These are phyloP conservation scores for Collybia sp. DNA, from an alignment of 768 basidiomycete genomes.

Conservation along the genomic window DNA sequence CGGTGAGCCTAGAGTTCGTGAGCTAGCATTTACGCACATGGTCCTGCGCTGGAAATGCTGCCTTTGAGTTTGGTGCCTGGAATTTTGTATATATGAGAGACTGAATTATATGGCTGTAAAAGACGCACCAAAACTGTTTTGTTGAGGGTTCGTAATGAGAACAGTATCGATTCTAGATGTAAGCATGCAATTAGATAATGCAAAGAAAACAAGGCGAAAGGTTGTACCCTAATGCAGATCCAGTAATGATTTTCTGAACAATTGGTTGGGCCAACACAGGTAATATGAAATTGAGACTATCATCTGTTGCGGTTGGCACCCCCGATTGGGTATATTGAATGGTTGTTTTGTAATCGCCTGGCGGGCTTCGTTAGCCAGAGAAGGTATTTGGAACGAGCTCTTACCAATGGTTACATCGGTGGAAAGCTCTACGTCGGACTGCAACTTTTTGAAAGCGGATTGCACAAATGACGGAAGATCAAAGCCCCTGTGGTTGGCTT, in stretches of 20 bases:
- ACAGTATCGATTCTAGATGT: conserved; percentile 48
- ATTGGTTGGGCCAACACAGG: conserved; percentile 71
- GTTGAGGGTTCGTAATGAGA: conserved; percentile 52
- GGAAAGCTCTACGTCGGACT: conserved; percentile 54
- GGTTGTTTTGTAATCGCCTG: conserved; percentile 61
- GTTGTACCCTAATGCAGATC: conserved; percentile 47
- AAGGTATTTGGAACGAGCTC: neutral
- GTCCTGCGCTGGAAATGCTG: conserved; percentile 64
- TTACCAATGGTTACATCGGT: conserved; percentile 55
- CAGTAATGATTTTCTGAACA: conserved; percentile 65
- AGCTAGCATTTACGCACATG: conserved; percentile 42
- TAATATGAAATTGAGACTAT: conserved; percentile 56
- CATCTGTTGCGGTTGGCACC: conserved; percentile 58
- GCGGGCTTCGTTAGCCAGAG: neutral
- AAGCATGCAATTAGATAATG: neutral
- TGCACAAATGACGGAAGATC: conserved; percentile 59
- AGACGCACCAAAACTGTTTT: conserved; percentile 51
- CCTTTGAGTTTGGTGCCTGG: conserved; percentile 54
- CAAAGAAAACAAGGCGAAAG: neutral
- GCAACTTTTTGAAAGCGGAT: conserved; percentile 59
- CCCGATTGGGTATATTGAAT: conserved; percentile 54
- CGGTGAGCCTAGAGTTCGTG: neutral
- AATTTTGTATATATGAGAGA: neutral
- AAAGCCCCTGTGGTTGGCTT: conserved; percentile 42
- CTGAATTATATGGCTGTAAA: neutral